Evolutionary conservation across 225 moss, liverwort and hornwort genomes (phyloP).

Genomic region (Pseudisothecium myosuroides): DNA sequence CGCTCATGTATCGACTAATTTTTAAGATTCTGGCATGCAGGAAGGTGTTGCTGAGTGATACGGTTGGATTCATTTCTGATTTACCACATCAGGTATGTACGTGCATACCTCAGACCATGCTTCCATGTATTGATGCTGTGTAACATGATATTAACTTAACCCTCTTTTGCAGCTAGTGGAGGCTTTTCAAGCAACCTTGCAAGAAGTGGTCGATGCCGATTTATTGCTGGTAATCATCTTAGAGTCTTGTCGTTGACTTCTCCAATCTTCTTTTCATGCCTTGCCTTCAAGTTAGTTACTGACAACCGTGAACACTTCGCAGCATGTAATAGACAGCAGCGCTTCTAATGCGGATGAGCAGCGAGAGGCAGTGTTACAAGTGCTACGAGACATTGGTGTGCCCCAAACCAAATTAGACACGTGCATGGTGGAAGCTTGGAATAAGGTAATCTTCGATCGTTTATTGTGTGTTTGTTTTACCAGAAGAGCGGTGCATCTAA

Average conservation of each 20-base stretch:
- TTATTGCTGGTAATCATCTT: conserved; percentile 43
- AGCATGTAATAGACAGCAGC: conserved; percentile 81
- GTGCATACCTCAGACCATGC: not conserved
- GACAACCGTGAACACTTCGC: not conserved
- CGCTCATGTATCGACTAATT: not conserved
- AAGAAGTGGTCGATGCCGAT: conserved; percentile 83
- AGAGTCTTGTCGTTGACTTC: not conserved
- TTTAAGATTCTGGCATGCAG: conserved; percentile 7
- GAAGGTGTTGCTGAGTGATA: conserved; percentile 72
- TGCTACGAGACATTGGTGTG: conserved; percentile 64
- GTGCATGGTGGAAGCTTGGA: conserved; percentile 71
- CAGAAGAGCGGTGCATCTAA: not conserved
- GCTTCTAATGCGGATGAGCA: conserved; percentile 66
- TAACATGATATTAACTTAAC: not conserved
- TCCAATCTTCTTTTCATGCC: not conserved
- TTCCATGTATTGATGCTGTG: not conserved
- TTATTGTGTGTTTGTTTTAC: not conserved
- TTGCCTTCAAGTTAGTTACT: not conserved
- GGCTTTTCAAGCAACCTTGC: conserved; percentile 76
- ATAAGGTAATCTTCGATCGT: conserved; percentile 32
- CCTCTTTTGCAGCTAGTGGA: conserved; percentile 52
- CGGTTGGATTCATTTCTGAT: conserved; percentile 83
- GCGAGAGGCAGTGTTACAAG: conserved; percentile 54
- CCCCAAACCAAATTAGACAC: conserved; percentile 50
- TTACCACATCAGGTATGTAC: conserved; percentile 55